Base-by-base conservation (phyloP, 257 asterid species). In the Perilla frutescens region DNA sequence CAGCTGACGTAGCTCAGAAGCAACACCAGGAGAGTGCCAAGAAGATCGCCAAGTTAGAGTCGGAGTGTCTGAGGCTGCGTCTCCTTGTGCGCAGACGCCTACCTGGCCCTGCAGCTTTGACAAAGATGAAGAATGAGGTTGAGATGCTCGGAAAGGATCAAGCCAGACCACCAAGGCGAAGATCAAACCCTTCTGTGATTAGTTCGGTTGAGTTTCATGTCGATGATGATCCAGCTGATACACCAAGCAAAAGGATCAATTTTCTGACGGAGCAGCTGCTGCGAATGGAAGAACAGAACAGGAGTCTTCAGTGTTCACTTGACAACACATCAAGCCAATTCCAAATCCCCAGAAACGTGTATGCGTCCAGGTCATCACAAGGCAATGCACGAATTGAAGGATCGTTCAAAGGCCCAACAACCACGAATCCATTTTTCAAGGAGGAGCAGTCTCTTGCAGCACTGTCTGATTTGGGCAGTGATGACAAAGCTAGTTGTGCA, bases 41-140 rank as follows among this genome's bases (percentile, higher is more conserved):
- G 73, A 93, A 71, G 64, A 81, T 88, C 44, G 86, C 89, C 1
- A 87, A 84, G 58, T 54, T 92, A 81, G 96, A 88, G 66, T 82
- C 87, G 6, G 98, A 92, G 76, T 92, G 97, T 80, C 96, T 87
- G 44, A 84, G 86, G 81, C 81, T 93, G 36, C 92, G 96, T 5
- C 65, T 86, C 76, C 93, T 91, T 66, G 89, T 91, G 56, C 84
- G 81, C 14, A 91, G 89, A 83, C 85, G 91, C 45, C 70, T 93
- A 68, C 96, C 94, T 13, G 95, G 96, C 54, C 96, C 93, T 26
- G 93, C 94, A 31, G 85, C 91, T 73, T 50, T 84, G 75, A 80
- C 81, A 13, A 88, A 76, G 81, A 93, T 89, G 96, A 91, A 81
- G 83, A 88, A 71, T 40, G 97, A 89, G 84, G 91, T 83, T 66